These are phyloP conservation scores for Knufia petricola DNA, from an alignment of 2,329 filamentous ascomycete species.

Conservation along the genomic window DNA sequence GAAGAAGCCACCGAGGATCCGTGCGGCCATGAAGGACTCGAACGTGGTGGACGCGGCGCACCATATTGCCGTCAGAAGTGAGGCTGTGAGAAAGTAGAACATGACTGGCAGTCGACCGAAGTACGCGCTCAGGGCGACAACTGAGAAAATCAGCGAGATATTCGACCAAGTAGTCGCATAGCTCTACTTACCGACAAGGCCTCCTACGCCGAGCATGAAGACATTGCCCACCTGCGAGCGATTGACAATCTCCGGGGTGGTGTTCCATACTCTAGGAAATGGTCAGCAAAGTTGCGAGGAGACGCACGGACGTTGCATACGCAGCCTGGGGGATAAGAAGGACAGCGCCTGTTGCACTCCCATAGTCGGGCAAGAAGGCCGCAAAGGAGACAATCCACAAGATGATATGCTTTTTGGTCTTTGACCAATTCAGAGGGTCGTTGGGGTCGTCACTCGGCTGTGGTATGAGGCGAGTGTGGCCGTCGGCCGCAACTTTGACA, in stretches of 20 bases:
- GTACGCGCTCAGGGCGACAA: conserved; percentile 33
- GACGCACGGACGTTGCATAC: too few species aligned
- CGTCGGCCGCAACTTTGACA: conserved; percentile 46
- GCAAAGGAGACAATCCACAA: conserved; percentile 31
- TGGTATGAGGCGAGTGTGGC: conserved; percentile 70
- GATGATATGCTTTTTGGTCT: conserved; percentile 27
- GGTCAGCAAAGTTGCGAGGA: too few species aligned
- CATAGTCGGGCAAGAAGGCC: conserved; percentile 35
- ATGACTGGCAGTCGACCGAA: conserved; percentile 37
- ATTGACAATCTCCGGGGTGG: conserved; percentile 32
- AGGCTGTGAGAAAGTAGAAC: conserved; percentile 31
- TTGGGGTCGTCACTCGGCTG: conserved; percentile 37
- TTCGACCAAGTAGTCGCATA: conserved; percentile 8
- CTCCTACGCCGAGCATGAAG: conserved; percentile 36
- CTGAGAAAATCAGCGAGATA: conserved; percentile 28
- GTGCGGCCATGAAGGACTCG: conserved; percentile 33
- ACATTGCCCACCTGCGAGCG: conserved; percentile 34
- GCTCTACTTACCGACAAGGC: conserved; percentile 25
- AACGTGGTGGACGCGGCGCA: conserved; percentile 31
- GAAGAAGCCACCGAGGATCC: conserved; percentile 39
- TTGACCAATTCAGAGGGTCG: conserved; percentile 33
- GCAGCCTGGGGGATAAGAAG: conserved; percentile 32
- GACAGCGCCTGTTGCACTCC: conserved; percentile 33
- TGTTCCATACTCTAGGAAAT: too few species aligned
- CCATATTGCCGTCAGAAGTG: conserved; percentile 32